Evolutionary conservation across 176 grass and related monocot species (phyloP).

Genomic region (Pontederia paniculata): DNA sequence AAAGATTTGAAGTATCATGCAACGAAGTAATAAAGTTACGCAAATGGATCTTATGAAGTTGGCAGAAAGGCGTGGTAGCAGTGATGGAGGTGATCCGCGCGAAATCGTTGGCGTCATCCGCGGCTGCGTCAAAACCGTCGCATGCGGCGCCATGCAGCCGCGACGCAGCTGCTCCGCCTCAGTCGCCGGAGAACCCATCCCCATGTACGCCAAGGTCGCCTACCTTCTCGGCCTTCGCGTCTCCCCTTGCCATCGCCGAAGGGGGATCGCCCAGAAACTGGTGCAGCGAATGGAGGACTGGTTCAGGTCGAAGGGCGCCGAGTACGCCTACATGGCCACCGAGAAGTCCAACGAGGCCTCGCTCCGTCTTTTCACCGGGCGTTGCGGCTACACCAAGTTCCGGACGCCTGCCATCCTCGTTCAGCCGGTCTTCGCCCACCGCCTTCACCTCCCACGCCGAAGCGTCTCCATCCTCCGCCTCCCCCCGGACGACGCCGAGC

Average conservation of each 20-base stretch:
- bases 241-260: conserved; percentile 44
- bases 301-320: conserved; percentile 38
- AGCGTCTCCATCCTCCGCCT: conserved; percentile 26
- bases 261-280: conserved; percentile 41
- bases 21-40: conserved; percentile 11
- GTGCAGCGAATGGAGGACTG: conserved; percentile 51
- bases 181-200: background rate
- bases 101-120: conserved; percentile 65
- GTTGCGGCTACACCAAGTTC: conserved; percentile 83
- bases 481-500: conserved; percentile 38
- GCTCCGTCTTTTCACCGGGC: conserved; percentile 48
- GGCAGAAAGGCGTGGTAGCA: conserved; percentile 22
- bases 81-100: background rate
- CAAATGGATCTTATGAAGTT: conserved; percentile 36
- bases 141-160: conserved; percentile 34
- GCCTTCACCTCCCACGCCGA: conserved; percentile 26
- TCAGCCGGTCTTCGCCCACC: conserved; percentile 75
- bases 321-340: conserved; percentile 89
- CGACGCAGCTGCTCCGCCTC: background rate
- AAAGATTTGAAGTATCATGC: background rate
- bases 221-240: conserved; percentile 80
- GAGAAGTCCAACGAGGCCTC: conserved; percentile 73
- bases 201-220: conserved; percentile 33
- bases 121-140: conserved; percentile 64
- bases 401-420: conserved; percentile 73